phyloP scores from a whole-genome alignment of 1,284 basidiomycete genomes.

The Cutaneotrichosporon cavernicola region DNA sequence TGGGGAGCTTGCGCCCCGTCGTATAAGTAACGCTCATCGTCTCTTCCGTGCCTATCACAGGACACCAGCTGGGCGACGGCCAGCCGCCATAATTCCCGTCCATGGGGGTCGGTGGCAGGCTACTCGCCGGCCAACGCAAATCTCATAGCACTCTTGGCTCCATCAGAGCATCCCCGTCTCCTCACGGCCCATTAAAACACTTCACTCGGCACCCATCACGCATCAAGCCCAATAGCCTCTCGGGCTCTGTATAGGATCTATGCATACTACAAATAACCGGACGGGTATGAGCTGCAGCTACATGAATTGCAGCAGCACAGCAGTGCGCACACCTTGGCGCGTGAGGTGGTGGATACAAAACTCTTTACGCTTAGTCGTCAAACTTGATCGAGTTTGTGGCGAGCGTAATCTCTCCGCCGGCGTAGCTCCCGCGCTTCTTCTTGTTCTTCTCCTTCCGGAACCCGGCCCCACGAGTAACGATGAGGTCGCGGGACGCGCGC shows the following conservation, averaged over 20 bases:
- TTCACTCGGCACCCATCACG: background rate
- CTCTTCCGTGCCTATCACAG: background rate
- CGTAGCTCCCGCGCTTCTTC: constrained; percentile 93
- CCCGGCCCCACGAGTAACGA: constrained; percentile 87
- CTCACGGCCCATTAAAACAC: background rate
- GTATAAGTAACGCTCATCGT: background rate
- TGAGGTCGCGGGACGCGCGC: constrained; percentile 77
- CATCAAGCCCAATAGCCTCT: background rate
- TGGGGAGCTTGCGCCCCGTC: constrained; percentile 4
- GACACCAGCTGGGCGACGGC: background rate
- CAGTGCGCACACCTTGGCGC: background rate
- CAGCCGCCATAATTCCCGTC: background rate
- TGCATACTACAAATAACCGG: constrained; percentile 9
- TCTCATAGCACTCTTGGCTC: too few species aligned
- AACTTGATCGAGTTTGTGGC: constrained; percentile 83
- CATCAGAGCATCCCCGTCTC: background rate
- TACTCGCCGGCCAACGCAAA: too few species aligned
- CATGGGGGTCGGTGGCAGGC: too few species aligned
- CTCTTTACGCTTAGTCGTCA: constrained; percentile 42
- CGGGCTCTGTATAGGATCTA: constrained; percentile 4
- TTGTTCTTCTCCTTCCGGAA: constrained; percentile 99
- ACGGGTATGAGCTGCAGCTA: background rate
- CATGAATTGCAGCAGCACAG: too few species aligned
- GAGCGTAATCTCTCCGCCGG: constrained; percentile 88
- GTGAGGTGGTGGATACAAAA: background rate